Conservation (phyloP, 495 filamentous ascomycete genomes). For the Aspergillus coremiiformis region DNA sequence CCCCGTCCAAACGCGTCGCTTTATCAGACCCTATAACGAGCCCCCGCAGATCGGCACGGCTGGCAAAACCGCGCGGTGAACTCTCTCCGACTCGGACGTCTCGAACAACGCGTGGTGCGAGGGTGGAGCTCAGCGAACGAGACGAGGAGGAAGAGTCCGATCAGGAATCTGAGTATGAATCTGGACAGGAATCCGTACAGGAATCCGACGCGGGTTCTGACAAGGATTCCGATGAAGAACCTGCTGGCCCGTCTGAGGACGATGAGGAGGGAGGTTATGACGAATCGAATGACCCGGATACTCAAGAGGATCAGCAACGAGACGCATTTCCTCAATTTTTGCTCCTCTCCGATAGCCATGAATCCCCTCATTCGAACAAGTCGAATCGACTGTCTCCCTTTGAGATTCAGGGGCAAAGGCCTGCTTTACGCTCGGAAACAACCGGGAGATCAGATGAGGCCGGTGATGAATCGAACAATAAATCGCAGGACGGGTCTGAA, state of each 20-base stretch:
- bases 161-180: neutral
- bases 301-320: neutral
- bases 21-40: neutral
- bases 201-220: neutral
- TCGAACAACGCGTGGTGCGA: neutral
- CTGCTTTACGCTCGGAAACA: neutral
- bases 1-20: neutral
- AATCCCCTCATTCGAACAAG: neutral
- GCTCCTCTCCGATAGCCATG: neutral
- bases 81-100: neutral
- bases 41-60: neutral
- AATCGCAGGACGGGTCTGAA: no score
- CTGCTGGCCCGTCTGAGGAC: no score
- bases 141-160: neutral
- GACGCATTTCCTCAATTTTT: neutral
- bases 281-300: neutral
- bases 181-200: neutral
- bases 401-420: neutral
- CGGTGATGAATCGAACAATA: neutral
- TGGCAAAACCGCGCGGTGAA: neutral
- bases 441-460: neutral
- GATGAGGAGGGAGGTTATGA: neutral
- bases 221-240: neutral
- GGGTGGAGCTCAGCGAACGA: neutral
- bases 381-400: neutral